phyloP scores from a whole-genome alignment of 2,329 filamentous ascomycete genomes.

The Aspergillus japonicus region DNA sequence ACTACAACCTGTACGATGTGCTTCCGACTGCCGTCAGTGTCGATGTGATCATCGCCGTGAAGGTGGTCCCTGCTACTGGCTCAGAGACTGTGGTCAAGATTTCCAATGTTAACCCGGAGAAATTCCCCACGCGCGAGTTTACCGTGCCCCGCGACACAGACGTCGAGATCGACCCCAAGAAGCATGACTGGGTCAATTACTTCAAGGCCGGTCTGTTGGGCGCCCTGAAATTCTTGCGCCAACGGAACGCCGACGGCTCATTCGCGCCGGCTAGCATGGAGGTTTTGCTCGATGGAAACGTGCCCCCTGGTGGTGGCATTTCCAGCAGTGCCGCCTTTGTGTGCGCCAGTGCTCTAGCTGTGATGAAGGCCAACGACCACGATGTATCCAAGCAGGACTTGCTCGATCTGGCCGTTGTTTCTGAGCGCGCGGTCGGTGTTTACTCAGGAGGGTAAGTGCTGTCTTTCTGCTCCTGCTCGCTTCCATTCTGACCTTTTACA shows the following conservation, averaged over 20 bases:
- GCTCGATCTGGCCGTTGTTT: slow-evolving; percentile 89
- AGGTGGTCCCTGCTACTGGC: slow-evolving; percentile 43
- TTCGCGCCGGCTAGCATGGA: slow-evolving; percentile 77
- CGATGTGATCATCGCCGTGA: slow-evolving; percentile 84
- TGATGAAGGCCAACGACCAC: slow-evolving; percentile 82
- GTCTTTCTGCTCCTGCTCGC: not conserved
- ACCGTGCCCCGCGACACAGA: slow-evolving; percentile 61
- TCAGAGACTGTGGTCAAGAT: slow-evolving; percentile 68
- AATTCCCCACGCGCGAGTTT: slow-evolving; percentile 75
- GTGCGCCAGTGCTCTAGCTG: slow-evolving; percentile 82
- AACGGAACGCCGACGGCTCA: slow-evolving; percentile 59
- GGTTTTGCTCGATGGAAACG: slow-evolving; percentile 84
- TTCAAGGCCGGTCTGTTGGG: slow-evolving; percentile 90
- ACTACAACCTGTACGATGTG: slow-evolving; percentile 95
- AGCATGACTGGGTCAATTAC: slow-evolving; percentile 97
- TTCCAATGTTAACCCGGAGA: slow-evolving; percentile 72
- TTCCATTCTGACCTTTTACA: slow-evolving; percentile 33
- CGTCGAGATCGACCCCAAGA: slow-evolving; percentile 78
- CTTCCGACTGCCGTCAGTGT: slow-evolving; percentile 93
- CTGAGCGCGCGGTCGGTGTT: slow-evolving; percentile 89
- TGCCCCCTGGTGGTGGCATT: slow-evolving; percentile 86
- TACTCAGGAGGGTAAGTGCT: slow-evolving; percentile 81
- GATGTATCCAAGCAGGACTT: slow-evolving; percentile 86
- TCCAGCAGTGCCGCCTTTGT: slow-evolving; percentile 94
- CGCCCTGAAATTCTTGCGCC: slow-evolving; percentile 71